Conservation (phyloP, 768 basidiomycete species). For the Pisolithus sp. region DNA sequence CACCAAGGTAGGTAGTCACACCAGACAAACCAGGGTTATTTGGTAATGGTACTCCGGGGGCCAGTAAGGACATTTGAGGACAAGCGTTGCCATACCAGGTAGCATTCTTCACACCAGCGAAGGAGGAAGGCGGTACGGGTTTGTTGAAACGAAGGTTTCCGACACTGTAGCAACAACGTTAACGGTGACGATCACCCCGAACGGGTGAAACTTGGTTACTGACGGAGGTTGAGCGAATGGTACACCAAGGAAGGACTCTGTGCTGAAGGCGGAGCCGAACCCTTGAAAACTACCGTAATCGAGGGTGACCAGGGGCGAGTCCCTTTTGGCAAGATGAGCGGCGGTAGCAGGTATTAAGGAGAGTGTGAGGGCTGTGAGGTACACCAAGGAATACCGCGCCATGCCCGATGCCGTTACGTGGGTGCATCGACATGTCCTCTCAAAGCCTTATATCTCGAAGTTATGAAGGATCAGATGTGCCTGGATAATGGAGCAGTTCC, state of each 20-base stretch:
- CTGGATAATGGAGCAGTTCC: neutral
- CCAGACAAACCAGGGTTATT: slow-evolving; percentile 4
- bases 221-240: slow-evolving; percentile 15
- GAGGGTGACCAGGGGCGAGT: slow-evolving; percentile 7
- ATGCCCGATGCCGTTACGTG: neutral
- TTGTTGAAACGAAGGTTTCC: slow-evolving; percentile 14
- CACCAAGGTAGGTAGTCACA: slow-evolving; percentile 1
- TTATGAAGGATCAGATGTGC: neutral
- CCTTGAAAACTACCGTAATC: slow-evolving; percentile 17
- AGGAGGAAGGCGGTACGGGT: slow-evolving; percentile 3
- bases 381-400: neutral
- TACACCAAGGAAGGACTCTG: slow-evolving; percentile 12
- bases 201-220: neutral
- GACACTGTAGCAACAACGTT: slow-evolving; percentile 2
- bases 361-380: neutral
- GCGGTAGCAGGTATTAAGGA: neutral
- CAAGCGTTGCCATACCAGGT: neutral
- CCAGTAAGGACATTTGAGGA: neutral
- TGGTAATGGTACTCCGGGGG: neutral
- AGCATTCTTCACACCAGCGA: neutral
- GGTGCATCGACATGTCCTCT: neutral
- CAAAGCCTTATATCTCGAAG: neutral
- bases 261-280: slow-evolving; percentile 4
- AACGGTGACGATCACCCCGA: neutral
- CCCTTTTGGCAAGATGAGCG: neutral